phyloP scores from a whole-genome alignment of 108 stramenopile genomes.

The Licmophora abbreviata region DNA sequence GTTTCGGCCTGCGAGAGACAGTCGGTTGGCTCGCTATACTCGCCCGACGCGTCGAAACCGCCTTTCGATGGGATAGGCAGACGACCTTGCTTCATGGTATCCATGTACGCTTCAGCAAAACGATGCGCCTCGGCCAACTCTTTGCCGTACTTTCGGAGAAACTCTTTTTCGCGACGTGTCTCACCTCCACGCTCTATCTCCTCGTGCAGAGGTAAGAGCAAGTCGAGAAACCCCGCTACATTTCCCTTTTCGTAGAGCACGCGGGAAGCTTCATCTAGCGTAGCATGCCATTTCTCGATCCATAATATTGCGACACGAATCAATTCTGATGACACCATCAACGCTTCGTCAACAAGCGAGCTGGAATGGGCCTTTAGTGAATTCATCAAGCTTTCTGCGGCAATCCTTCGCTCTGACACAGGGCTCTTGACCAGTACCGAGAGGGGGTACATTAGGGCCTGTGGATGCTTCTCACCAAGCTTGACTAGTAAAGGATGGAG shows the following conservation, averaged over 20 bases:
- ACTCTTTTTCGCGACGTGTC: slow-evolving; percentile 76
- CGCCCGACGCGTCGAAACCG: slow-evolving; percentile 19
- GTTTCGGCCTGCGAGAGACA: slow-evolving; percentile 57
- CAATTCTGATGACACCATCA: slow-evolving; percentile 92
- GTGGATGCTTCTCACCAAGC: slow-evolving; percentile 87
- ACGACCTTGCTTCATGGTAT: slow-evolving; percentile 43
- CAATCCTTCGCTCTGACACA: slow-evolving; percentile 71
- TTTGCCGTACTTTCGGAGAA: slow-evolving; percentile 69
- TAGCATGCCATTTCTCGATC: slow-evolving; percentile 98
- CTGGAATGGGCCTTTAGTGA: slow-evolving; percentile 76
- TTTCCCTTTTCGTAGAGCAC: slow-evolving; percentile 94
- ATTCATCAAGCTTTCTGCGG: slow-evolving; percentile 88
- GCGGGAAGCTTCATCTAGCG: slow-evolving; percentile 90
- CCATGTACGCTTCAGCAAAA: slow-evolving; percentile 56
- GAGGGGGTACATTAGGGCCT: slow-evolving; percentile 97
- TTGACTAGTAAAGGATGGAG: slow-evolving; percentile 84
- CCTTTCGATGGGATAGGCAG: slow-evolving; percentile 53
- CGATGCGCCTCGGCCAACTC: slow-evolving; percentile 73
- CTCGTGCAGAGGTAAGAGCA: slow-evolving; percentile 77
- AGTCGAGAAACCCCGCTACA: slow-evolving; percentile 86
- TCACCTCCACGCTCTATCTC: slow-evolving; percentile 71
- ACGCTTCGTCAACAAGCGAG: slow-evolving; percentile 88
- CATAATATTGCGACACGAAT: slow-evolving; percentile 99
- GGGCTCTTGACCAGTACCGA: slow-evolving; percentile 91
- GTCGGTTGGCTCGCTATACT: slow-evolving; percentile 28